Conservation (phyloP, 1,284 basidiomycete species). For the Cryptococcus sp. region DNA sequence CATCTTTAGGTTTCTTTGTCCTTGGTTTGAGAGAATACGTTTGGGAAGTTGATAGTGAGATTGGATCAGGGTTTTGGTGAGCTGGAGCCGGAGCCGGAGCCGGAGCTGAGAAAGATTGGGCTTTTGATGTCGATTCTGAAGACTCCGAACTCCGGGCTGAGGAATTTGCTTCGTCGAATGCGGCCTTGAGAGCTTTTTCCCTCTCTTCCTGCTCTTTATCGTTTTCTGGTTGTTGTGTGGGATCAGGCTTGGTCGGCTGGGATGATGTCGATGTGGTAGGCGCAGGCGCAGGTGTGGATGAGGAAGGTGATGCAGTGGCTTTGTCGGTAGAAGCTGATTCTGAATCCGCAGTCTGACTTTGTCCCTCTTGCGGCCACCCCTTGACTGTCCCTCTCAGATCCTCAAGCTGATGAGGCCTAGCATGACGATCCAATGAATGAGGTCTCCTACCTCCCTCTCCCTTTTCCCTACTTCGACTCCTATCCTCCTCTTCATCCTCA, state of each 20-base stretch:
- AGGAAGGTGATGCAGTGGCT: not conserved
- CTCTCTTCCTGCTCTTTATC: not conserved
- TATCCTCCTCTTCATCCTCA: conserved; percentile 12
- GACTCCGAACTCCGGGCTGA: no score
- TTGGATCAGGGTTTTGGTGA: not conserved
- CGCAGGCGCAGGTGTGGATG: not conserved
- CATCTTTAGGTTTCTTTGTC: not conserved
- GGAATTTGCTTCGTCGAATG: no score
- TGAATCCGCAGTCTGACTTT: not conserved
- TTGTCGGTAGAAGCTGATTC: not conserved
- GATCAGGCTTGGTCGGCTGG: not conserved
- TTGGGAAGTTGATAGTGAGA: not conserved
- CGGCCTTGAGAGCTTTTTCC: not conserved
- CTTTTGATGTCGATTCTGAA: no score
- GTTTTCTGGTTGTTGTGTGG: not conserved
- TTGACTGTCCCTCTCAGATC: not conserved
- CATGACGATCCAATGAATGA: conserved; percentile 15
- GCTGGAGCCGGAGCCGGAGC: not conserved
- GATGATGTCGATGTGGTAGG: not conserved
- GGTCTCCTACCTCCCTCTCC: conserved; percentile 9
- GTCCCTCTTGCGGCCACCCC: not conserved
- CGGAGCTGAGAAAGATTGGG: no score
- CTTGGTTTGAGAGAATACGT: not conserved
- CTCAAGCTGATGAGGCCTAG: not conserved
- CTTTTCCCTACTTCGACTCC: conserved; percentile 2